Conservation (phyloP, 148 eudicot species). For the Camellia sinensis region DNA sequence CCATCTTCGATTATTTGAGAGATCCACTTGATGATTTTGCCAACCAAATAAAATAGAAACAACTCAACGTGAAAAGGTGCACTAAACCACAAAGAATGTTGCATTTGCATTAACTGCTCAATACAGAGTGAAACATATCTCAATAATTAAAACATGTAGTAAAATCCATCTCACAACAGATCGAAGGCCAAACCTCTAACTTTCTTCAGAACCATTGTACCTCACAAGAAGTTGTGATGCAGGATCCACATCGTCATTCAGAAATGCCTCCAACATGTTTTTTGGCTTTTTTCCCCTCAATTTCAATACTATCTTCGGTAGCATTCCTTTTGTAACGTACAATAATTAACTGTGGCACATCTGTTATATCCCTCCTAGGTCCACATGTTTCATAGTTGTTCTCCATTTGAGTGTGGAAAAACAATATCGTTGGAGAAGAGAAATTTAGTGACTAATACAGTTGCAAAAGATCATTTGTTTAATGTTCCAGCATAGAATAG, state of each 20-base stretch:
- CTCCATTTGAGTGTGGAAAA: slow-evolving; percentile 69
- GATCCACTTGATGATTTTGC: slow-evolving; percentile 85
- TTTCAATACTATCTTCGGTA: slow-evolving; percentile 37
- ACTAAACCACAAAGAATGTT: not conserved
- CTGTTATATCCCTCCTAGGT: slow-evolving; percentile 64
- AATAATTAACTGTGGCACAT: slow-evolving; percentile 62
- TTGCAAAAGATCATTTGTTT: not conserved
- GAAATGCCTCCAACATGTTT: slow-evolving; percentile 46
- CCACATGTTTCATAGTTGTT: slow-evolving; percentile 83
- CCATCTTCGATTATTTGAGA: slow-evolving; percentile 86
- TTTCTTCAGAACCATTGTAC: slow-evolving; percentile 71
- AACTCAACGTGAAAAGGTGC: slow-evolving; percentile 12
- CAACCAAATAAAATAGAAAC: slow-evolving; percentile 8
- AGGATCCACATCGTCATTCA: slow-evolving; percentile 65
- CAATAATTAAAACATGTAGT: not conserved
- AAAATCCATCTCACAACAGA: not conserved
- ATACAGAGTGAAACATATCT: not conserved
- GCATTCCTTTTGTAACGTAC: slow-evolving; percentile 82
- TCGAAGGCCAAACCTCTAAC: slow-evolving; percentile 50
- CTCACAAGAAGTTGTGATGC: slow-evolving; percentile 79
- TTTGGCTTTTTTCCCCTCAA: slow-evolving; percentile 36
- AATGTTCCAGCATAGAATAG: not conserved
- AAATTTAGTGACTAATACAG: not conserved
- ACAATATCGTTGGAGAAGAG: slow-evolving; percentile 59
- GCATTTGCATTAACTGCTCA: not conserved